Evolutionary conservation across 1,284 basidiomycete species (phyloP).

Genomic region (Leccinum subspadiceum): DNA sequence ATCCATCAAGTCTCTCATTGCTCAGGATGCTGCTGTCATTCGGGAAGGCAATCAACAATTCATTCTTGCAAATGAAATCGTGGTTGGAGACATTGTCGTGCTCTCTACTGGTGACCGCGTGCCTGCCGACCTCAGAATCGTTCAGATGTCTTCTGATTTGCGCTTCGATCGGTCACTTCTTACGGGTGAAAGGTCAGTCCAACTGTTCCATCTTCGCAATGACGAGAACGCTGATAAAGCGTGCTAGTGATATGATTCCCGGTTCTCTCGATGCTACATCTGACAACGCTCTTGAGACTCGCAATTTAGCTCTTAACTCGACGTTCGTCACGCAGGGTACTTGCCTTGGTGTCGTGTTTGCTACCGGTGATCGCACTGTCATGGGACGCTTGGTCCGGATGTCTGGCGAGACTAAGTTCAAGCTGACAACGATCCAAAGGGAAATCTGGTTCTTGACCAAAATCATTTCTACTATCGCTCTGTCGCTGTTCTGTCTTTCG

Average conservation of each 20-base stretch:
- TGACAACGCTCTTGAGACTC: conserved; percentile 56
- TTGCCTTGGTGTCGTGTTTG: conserved; percentile 56
- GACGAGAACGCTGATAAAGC: neutral
- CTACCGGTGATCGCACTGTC: conserved; percentile 55
- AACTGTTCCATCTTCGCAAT: neutral
- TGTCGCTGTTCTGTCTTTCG: conserved; percentile 40
- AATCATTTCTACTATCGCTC: conserved; percentile 40
- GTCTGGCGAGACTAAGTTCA: conserved; percentile 48
- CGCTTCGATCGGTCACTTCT: conserved; percentile 62
- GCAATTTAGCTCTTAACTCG: conserved; percentile 57
- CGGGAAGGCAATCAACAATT: conserved; percentile 61
- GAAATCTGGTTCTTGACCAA: conserved; percentile 50
- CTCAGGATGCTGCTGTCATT: conserved; percentile 41
- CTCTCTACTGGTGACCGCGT: conserved; percentile 77
- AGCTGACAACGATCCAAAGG: conserved; percentile 46
- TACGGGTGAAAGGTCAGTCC: conserved; percentile 51
- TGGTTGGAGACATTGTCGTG: conserved; percentile 79
- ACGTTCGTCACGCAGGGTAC: conserved; percentile 53
- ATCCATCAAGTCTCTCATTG: conserved; percentile 39
- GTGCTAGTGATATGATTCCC: conserved; percentile 45
- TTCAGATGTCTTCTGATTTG: conserved; percentile 50
- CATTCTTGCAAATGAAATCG: conserved; percentile 73
- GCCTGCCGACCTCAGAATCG: conserved; percentile 79
- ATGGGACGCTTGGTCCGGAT: conserved; percentile 60
- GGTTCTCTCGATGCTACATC: conserved; percentile 50